These are phyloP conservation scores for Pulveroboletus sp. DNA, from an alignment of 768 basidiomycete genomes.

Conservation along the genomic window DNA sequence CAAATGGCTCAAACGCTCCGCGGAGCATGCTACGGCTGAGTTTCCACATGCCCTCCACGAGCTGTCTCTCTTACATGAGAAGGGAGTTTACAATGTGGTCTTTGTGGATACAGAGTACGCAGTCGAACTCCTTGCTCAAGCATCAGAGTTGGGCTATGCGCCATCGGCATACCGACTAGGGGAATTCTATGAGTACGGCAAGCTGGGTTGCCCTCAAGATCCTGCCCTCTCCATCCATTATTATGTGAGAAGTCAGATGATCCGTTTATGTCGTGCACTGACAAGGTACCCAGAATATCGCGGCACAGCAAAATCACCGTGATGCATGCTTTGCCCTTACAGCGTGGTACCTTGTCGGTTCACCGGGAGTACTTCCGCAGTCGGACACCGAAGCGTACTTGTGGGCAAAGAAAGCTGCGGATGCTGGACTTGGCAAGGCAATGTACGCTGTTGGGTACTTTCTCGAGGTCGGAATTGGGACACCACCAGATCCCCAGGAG, in stretches of 20 bases:
- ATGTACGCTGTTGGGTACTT: slow-evolving; percentile 99
- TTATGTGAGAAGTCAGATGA: slow-evolving; percentile 57
- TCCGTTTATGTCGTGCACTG: slow-evolving; percentile 9
- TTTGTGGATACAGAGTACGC: slow-evolving; percentile 97
- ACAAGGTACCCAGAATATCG: slow-evolving; percentile 71
- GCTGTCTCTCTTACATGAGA: slow-evolving; percentile 87
- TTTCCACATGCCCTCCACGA: slow-evolving; percentile 97
- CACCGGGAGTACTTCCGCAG: slow-evolving; percentile 94
- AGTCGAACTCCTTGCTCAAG: slow-evolving; percentile 89
- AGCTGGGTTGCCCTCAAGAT: slow-evolving; percentile 97
- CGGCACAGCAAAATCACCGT: slow-evolving; percentile 93
- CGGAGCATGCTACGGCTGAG: slow-evolving; percentile 90
- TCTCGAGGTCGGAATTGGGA: slow-evolving; percentile 90
- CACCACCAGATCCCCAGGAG: slow-evolving; percentile 59
- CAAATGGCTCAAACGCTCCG: slow-evolving; percentile 97
- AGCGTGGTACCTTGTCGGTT: slow-evolving; percentile 99
- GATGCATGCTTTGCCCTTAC: slow-evolving; percentile 98
- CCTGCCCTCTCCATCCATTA: slow-evolving; percentile 97
- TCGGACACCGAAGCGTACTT: slow-evolving; percentile 97
- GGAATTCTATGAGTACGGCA: slow-evolving; percentile 99
- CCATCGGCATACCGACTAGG: slow-evolving; percentile 94
- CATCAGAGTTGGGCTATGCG: slow-evolving; percentile 92
- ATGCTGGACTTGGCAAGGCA: slow-evolving; percentile 86
- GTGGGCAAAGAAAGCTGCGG: slow-evolving; percentile 96
- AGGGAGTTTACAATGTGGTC: slow-evolving; percentile 97